Conservation (phyloP, 257 asterid species). For the Lycium barbarum region DNA sequence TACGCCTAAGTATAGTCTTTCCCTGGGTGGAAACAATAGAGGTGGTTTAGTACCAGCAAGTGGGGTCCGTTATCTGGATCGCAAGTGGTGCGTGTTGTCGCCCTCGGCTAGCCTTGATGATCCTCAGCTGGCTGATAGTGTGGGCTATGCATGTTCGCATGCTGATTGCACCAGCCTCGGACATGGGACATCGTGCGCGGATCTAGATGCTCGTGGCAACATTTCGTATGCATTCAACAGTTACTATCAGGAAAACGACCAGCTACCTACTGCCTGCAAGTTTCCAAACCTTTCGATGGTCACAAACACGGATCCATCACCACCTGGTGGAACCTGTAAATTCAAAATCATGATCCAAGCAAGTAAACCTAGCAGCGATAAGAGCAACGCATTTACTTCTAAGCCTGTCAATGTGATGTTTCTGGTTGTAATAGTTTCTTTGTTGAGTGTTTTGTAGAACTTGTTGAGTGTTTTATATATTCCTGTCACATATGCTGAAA, state of each 20-base stretch:
- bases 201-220: slow-evolving; percentile 54
- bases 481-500: not conserved
- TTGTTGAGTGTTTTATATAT: not conserved
- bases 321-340: slow-evolving; percentile 54
- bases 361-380: slow-evolving; percentile 16
- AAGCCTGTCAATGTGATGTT: slow-evolving; percentile 39
- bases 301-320: slow-evolving; percentile 64
- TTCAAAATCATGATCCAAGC: slow-evolving; percentile 63
- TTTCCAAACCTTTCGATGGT: slow-evolving; percentile 65
- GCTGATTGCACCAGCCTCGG: slow-evolving; percentile 83
- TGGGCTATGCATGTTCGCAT: slow-evolving; percentile 62
- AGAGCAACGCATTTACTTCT: slow-evolving; percentile 37
- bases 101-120: slow-evolving; percentile 56
- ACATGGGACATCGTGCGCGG: slow-evolving; percentile 59
- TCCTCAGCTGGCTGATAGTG: slow-evolving; percentile 58
- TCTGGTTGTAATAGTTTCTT: slow-evolving; percentile 37
- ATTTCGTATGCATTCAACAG: slow-evolving; percentile 73
- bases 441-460: slow-evolving; percentile 38
- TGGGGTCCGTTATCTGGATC: slow-evolving; percentile 50
- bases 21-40: slow-evolving; percentile 47
- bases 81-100: slow-evolving; percentile 67
- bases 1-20: slow-evolving; percentile 66
- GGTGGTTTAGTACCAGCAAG: slow-evolving; percentile 54
- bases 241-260: slow-evolving; percentile 66
- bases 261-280: slow-evolving; percentile 62